Evolutionary conservation across 257 asterid genomes (phyloP), one percentile per base, ranked within the genome.

Genomic region (Lithospermum erythrorhizon): DNA sequence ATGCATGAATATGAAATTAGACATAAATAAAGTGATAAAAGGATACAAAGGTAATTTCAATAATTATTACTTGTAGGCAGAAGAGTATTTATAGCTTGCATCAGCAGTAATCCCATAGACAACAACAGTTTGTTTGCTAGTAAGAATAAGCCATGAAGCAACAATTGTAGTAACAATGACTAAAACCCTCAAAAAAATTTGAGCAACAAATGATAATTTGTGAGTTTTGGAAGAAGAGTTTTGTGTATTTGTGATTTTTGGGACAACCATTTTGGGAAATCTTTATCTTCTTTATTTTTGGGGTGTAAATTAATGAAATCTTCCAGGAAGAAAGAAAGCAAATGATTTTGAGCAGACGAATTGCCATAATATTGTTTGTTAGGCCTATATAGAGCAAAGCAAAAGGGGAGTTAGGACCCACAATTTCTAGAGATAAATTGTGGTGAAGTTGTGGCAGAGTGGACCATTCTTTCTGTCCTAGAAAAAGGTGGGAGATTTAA

Each of bases 81-180:
- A 58, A 7, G 89, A 72, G 61, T 86, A 80, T 59, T 72, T 75
- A 65, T 80, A 89, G 3, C 83, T 74, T 10, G 95, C 96, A 5
- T 73, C 76, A 30, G 74, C 58, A 0, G 35, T 21, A 41, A 83
- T 59, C 23, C 86, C 86, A 62, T 59, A 79, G 45, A 83, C 74
- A 5, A 30, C 21, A 29, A 78, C 25, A 37, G 78, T 69, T 58
- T 88, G 79, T 57, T 75, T 70, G 83, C 74, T 75, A 21, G 85
- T 67, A 59, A 83, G 67, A 61, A 70, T 72, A 37, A 82, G 57
- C 76, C 76, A 81, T 0, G 96, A 19, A 22, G 94, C 83, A 17
- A 85, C 70, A 62, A 86, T 70, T 1, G 90, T 73, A 3, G 75
- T 63, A 4, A 63, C 83, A 24, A 64, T 57, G 21, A 77, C 78